Conservation (phyloP, 352 stramenopile species). For the Aphanomyces invadans region DNA sequence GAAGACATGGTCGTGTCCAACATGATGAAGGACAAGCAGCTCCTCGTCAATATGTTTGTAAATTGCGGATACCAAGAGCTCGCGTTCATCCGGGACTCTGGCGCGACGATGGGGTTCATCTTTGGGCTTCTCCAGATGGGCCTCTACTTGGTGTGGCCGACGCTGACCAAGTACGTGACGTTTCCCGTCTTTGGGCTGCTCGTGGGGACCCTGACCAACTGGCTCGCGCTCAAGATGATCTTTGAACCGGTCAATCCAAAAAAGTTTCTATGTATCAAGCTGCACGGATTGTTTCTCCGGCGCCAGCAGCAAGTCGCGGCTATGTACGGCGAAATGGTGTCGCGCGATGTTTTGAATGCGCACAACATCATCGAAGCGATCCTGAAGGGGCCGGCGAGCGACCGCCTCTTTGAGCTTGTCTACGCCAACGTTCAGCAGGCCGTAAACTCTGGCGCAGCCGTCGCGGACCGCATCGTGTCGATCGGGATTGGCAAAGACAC, state of each 20-base stretch:
- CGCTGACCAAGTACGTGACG: slow-evolving; percentile 68
- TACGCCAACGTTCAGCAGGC: slow-evolving; percentile 82
- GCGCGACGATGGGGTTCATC: slow-evolving; percentile 85
- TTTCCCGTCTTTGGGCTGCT: slow-evolving; percentile 91
- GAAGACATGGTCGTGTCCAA: slow-evolving; percentile 93
- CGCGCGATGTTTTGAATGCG: slow-evolving; percentile 77
- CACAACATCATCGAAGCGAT: slow-evolving; percentile 87
- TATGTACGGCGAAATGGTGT: slow-evolving; percentile 82
- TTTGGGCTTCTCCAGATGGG: slow-evolving; percentile 85
- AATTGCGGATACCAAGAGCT: slow-evolving; percentile 88
- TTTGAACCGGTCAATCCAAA: slow-evolving; percentile 86
- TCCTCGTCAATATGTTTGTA: slow-evolving; percentile 94
- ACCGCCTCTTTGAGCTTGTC: slow-evolving; percentile 80
- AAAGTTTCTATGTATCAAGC: slow-evolving; percentile 80
- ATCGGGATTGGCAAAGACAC: slow-evolving; percentile 75
- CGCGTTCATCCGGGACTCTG: slow-evolving; percentile 87
- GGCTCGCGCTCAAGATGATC: slow-evolving; percentile 91
- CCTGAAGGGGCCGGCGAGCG: slow-evolving; percentile 78
- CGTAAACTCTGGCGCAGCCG: slow-evolving; percentile 64
- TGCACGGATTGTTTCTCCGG: slow-evolving; percentile 93
- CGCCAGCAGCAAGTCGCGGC: slow-evolving; percentile 87
- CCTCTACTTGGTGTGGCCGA: slow-evolving; percentile 73
- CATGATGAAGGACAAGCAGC: slow-evolving; percentile 92
- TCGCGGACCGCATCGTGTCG: slow-evolving; percentile 81
- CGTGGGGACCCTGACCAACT: slow-evolving; percentile 96